Evolutionary conservation across 208 protist genomes (phyloP).

Genomic region (Lotmaria passim): DNA sequence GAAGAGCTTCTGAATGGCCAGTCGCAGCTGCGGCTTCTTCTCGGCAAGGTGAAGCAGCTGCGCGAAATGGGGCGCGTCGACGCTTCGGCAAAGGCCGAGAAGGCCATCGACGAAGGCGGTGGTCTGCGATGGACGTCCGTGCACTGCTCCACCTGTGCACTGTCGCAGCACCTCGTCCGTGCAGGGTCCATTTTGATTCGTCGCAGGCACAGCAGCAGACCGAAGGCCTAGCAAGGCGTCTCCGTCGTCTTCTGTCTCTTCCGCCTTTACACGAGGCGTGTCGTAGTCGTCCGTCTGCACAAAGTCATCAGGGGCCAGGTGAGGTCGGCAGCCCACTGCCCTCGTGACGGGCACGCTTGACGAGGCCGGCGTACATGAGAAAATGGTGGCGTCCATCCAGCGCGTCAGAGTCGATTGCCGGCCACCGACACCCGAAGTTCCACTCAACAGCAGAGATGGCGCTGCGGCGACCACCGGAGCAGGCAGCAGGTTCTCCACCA

Average conservation of each 20-base stretch:
- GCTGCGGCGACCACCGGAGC: slow-evolving; percentile 23
- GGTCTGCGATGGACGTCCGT: background rate
- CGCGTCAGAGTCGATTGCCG: background rate
- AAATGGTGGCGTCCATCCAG: slow-evolving; percentile 11
- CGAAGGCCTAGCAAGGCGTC: slow-evolving; percentile 25
- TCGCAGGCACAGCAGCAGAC: background rate
- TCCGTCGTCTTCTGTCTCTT: slow-evolving; percentile 27
- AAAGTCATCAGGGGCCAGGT: slow-evolving; percentile 63
- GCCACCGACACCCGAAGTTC: background rate
- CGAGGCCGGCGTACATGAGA: no score
- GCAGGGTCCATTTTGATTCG: background rate
- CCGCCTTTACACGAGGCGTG: background rate
- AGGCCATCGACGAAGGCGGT: slow-evolving; percentile 50
- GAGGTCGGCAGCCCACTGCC: background rate
- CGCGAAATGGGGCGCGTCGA: slow-evolving; percentile 40
- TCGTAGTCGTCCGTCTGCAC: slow-evolving; percentile 27
- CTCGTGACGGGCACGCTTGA: no score
- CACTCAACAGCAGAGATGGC: background rate
- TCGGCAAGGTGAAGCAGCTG: slow-evolving; percentile 50
- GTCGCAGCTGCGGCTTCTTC: slow-evolving; percentile 70
- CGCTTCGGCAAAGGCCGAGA: slow-evolving; percentile 54
- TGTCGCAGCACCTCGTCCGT: no score
- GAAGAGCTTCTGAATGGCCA: slow-evolving; percentile 36
- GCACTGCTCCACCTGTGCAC: background rate
- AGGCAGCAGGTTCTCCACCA: slow-evolving; percentile 59